Evolutionary conservation across 129 eudicot species (phyloP).

Genomic region (Oenanthe sinensis): DNA sequence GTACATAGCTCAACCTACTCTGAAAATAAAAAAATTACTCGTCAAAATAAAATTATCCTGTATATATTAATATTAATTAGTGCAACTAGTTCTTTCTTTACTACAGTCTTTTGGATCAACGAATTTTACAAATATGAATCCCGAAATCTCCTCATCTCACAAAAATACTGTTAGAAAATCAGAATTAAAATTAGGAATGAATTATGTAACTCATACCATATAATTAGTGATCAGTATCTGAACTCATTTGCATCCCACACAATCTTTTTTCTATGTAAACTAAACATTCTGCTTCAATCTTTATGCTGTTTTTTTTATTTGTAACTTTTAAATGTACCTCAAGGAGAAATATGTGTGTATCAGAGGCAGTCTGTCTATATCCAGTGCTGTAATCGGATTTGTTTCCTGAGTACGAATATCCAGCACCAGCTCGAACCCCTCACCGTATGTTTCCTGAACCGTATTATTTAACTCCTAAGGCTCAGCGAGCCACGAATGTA

Average conservation of each 20-base stretch:
- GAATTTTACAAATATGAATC: too few species aligned
- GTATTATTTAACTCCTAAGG: too few species aligned
- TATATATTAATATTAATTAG: too few species aligned
- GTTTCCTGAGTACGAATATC: conserved; percentile 64
- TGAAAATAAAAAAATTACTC: too few species aligned
- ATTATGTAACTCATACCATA: neutral
- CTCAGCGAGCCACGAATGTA: too few species aligned
- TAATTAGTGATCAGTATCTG: neutral
- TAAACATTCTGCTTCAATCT: neutral
- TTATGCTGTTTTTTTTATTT: neutral
- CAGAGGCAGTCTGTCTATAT: conserved; percentile 70
- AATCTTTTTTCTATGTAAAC: neutral
- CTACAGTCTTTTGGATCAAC: too few species aligned
- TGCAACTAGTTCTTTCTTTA: too few species aligned
- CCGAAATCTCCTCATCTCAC: too few species aligned
- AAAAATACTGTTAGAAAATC: too few species aligned
- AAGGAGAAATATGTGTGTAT: conserved; percentile 74
- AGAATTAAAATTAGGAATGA: neutral
- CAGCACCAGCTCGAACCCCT: conserved; percentile 96
- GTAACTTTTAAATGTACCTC: conserved; percentile 33
- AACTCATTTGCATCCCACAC: neutral
- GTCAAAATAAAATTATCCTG: too few species aligned
- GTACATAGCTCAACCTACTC: too few species aligned
- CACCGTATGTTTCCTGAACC: too few species aligned
- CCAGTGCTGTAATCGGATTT: conserved; percentile 53